Evolutionary conservation across 345 rosid species (phyloP).

Genomic region (Litchi chinensis): DNA sequence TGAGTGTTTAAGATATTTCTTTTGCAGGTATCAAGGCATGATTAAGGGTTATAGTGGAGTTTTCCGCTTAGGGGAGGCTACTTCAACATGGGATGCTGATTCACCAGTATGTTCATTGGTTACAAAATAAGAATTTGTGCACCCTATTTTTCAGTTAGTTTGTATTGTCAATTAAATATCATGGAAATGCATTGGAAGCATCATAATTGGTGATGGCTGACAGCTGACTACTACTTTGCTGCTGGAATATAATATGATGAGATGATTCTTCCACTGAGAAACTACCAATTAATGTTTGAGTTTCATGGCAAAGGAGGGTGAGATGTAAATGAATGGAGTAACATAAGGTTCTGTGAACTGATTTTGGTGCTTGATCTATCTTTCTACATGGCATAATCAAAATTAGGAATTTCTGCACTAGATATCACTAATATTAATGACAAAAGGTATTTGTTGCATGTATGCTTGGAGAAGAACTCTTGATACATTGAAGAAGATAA

Average conservation of each 20-base stretch:
- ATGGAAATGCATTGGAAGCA: background rate
- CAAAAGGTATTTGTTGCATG: background rate
- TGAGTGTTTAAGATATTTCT: slow-evolving; percentile 18
- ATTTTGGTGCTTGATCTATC: slow-evolving; percentile 2
- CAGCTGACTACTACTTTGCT: background rate
- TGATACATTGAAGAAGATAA: background rate
- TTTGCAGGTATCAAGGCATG: slow-evolving; percentile 88
- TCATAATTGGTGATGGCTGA: background rate
- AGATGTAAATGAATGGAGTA: background rate
- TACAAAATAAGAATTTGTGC: background rate
- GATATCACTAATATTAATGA: background rate
- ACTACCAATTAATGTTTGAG: background rate
- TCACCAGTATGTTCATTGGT: slow-evolving; percentile 65
- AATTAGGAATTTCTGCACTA: background rate
- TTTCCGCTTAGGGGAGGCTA: slow-evolving; percentile 96
- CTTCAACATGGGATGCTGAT: slow-evolving; percentile 97
- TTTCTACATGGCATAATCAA: background rate
- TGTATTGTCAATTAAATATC: background rate
- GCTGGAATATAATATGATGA: background rate
- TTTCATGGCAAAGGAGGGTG: slow-evolving; percentile 4
- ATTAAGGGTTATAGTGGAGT: slow-evolving; percentile 89
- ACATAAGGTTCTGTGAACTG: too few species aligned
- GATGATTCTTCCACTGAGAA: background rate
- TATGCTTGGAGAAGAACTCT: background rate
- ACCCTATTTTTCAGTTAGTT: background rate